A percentile compares a stretch with the other conserved stretches of the same genome.
These are phyloP conservation scores for Solanum sitiens DNA, from an alignment of 257 asterid species.

Conservation along the genomic window DNA sequence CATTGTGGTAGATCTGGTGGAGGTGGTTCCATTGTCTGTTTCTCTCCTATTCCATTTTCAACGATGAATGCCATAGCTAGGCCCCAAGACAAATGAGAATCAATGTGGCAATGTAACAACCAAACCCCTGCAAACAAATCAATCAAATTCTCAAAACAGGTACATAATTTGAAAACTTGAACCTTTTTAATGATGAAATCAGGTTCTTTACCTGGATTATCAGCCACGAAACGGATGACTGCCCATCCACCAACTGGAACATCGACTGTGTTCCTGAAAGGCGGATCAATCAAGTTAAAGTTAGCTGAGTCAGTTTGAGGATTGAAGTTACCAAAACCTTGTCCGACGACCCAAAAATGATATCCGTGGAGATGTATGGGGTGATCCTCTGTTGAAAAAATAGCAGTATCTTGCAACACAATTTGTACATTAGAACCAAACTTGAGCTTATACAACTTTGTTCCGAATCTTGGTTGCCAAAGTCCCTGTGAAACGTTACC, in stretches of 20 bases:
- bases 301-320: slow-evolving; percentile 27
- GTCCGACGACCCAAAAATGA: slow-evolving; percentile 53
- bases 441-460: slow-evolving; percentile 33
- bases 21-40: slow-evolving; percentile 22
- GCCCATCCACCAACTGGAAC: slow-evolving; percentile 74
- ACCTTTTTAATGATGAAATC: not conserved
- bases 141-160: not conserved
- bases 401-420: slow-evolving; percentile 58
- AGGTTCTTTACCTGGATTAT: slow-evolving; percentile 47
- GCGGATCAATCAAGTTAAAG: slow-evolving; percentile 54
- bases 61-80: slow-evolving; percentile 45
- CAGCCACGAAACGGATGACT: slow-evolving; percentile 50
- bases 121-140: slow-evolving; percentile 39
- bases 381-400: slow-evolving; percentile 49
- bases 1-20: slow-evolving; percentile 44
- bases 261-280: slow-evolving; percentile 45
- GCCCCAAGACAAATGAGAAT: slow-evolving; percentile 59
- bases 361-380: slow-evolving; percentile 70
- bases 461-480: slow-evolving; percentile 39
- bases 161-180: not conserved
- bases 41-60: slow-evolving; percentile 40
- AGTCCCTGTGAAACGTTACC: slow-evolving; percentile 44
- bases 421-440: slow-evolving; percentile 48
- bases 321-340: slow-evolving; percentile 51
- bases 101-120: slow-evolving; percentile 66